Base-by-base conservation (phyloP, 2,329 filamentous ascomycete genomes). In the Dendryphion nanum region DNA sequence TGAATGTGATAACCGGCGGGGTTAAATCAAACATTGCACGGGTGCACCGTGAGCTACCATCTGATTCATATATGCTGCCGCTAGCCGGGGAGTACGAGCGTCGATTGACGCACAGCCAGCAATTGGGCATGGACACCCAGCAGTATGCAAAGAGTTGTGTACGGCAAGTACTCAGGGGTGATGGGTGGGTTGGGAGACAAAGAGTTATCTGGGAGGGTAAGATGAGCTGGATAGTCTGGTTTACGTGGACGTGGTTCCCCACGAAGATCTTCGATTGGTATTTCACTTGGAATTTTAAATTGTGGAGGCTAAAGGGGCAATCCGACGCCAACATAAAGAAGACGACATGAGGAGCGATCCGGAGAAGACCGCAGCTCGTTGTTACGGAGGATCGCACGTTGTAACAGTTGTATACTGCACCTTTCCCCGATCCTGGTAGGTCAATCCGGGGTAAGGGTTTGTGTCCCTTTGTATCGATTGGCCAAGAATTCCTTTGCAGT, bases 1-100 rank as follows among this genome's bases (percentile, higher is more conserved):
- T 74, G 6, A 74, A 63, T 1, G 57, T 75, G 4, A 62, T 82
- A 5, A 82, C 80, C 1, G 80, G 80, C 7, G 79, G 79, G 7
- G 79, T 83, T 20, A 73, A 76, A 53, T 76, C 72, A 29, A 76
- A 76, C 20, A 79, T 83, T 48, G 74, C 76, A 3, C 69, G 78
- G n/a, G 69, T 64, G 4, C 57, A 76, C 12, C 68, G 77, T 18
- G 57, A 60, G 4, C 55, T 83, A 6, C 63, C 67, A 2, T 59
- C 66, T 6, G 67, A 69, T 31, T 77, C 72, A 0, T 63, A 78
- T 16, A 82, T 79, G 53, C 46, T 70, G 16, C 74, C 77, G 0
- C 65, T 81, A 20, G 65, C 71, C 29, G 63, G 61, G 4, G 72
- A 77, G 41, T 82, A 80, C 51, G 61, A 68, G 39, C 59, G 68